phyloP scores from a whole-genome alignment of 495 filamentous ascomycete genomes.

The Hapsidospora chrysogenum region DNA sequence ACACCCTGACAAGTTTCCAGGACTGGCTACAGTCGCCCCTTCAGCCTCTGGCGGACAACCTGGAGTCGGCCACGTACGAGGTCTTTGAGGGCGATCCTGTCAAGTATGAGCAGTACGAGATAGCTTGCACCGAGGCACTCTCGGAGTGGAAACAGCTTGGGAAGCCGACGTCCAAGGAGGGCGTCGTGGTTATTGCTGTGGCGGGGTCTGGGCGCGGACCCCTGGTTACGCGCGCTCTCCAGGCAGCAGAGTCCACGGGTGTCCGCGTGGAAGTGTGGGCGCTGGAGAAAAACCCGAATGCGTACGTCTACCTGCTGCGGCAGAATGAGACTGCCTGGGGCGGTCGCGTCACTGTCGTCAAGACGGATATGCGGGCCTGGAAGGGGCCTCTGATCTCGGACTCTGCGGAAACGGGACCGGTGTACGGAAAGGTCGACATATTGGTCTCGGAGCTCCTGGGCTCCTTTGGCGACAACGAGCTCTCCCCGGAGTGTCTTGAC shows the following conservation, averaged over 20 bases:
- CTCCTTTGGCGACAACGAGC: constrained; percentile 82
- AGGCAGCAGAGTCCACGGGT: constrained; percentile 57
- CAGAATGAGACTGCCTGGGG: constrained; percentile 70
- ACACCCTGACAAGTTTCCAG: constrained; percentile 37
- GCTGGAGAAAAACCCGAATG: constrained; percentile 96
- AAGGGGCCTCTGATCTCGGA: constrained; percentile 44
- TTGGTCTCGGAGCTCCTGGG: constrained; percentile 85
- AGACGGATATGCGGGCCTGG: constrained; percentile 96
- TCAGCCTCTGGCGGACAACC: constrained; percentile 87
- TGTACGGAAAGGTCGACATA: constrained; percentile 65
- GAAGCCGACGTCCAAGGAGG: constrained; percentile 41
- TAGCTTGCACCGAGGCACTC: constrained; percentile 65
- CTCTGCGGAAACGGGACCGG: constrained; percentile 7
- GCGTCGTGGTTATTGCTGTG: constrained; percentile 59
- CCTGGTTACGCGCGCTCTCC: constrained; percentile 68
- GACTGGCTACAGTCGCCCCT: constrained; percentile 91
- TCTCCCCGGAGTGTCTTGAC: constrained; percentile 52
- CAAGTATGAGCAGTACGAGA: constrained; percentile 93
- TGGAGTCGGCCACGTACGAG: constrained; percentile 95
- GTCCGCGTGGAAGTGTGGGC: constrained; percentile 75
- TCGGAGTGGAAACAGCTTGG: constrained; percentile 56
- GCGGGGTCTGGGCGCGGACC: constrained; percentile 87
- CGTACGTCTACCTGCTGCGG: constrained; percentile 75
- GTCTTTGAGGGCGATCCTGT: constrained; percentile 97
- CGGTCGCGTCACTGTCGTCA: constrained; percentile 62